Percentiles rank a stretch among this genome's conserved stretches.
phyloP scores from a whole-genome alignment of 257 asterid genomes.

The Craterostigma plantagineum region DNA sequence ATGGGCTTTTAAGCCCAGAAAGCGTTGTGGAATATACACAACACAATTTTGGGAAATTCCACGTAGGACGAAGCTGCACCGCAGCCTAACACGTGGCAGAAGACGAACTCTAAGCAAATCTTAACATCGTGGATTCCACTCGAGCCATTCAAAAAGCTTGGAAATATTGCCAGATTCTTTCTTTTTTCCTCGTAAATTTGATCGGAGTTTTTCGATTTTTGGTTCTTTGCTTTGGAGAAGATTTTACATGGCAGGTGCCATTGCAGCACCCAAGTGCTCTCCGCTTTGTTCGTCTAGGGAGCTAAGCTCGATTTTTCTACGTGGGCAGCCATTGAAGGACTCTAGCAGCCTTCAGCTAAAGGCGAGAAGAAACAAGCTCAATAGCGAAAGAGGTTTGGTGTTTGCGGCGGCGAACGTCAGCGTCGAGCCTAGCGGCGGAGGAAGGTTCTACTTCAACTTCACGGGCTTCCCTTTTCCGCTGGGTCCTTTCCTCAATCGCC shows the following conservation, averaged over 20 bases:
- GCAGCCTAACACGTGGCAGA: constrained; percentile 28
- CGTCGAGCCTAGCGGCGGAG: constrained; percentile 21
- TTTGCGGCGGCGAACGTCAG: constrained; percentile 34
- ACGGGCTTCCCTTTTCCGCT: constrained; percentile 96
- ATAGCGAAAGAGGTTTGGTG: constrained; percentile 17
- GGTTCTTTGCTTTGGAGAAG: too few relatives aligned
- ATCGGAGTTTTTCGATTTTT: too few relatives aligned
- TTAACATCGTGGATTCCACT: too few relatives aligned
- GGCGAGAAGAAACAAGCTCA: constrained; percentile 25
- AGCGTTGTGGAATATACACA: too few relatives aligned
- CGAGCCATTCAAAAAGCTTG: too few relatives aligned
- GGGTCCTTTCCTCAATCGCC: constrained; percentile 89
- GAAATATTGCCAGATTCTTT: too few relatives aligned
- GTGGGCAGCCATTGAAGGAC: constrained; percentile 27
- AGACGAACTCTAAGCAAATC: constrained; percentile 8
- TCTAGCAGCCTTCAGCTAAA: constrained; percentile 22
- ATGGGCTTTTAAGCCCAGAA: too few relatives aligned
- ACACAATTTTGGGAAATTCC: too few relatives aligned
- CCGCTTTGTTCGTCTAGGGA: constrained; percentile 17
- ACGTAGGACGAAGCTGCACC: constrained; percentile 9
- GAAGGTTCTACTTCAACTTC: constrained; percentile 70
- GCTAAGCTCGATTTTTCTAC: constrained; percentile 16
- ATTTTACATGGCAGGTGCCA: constrained; percentile 25
- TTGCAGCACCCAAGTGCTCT: constrained; percentile 32
- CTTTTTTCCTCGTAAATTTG: too few relatives aligned